Base-by-base conservation (phyloP, 2,329 filamentous ascomycete genomes). In the Colletotrichum sidae region DNA sequence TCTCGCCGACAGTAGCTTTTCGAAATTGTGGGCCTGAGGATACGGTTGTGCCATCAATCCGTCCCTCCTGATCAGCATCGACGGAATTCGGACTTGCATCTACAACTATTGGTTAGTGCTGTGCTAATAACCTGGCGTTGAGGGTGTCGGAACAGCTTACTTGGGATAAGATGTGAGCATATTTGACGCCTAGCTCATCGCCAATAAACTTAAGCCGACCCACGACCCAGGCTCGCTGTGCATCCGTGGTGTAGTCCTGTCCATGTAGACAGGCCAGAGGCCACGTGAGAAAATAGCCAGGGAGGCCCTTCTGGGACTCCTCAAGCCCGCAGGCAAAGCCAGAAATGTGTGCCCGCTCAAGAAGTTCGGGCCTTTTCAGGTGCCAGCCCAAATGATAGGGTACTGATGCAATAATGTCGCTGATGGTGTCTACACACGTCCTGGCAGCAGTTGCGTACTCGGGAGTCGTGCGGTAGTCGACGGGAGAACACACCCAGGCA, bases 331-430 rank as follows among this genome's bases (percentile, higher is more conserved):
- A 85, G 2, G 77, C 80, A 70, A 85, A 87, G 2, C 78, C 76
- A 2, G 79, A 79, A 33, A 85, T 71, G 45, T 80, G 79, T 45
- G 76, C 74, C 15, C 73, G 73, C 46, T 78, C 73, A 10, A 80
- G 73, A 12, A 83, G 72, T 41, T 83, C 77, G 50, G 75, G 78
- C 63, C 79, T 76, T 58, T 79, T 81, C 12, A 82, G 75, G 60
- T 86, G 84, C 86, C 86, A 89, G 45, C 87, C 87, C 2, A 90
- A 79, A 71, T 87, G 83, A 68, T 84, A 90, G 0, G 88, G 88
- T n/a, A 89, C 83, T 2, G 83, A 85, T 1, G 87, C 85, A 57
- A 90, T 81, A 42, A 90, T 84, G 68, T 89, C 87, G 3, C 82
- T 81, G 67, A 89, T 86, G 57, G 80, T 80, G 50, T 86, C 83